Base-by-base conservation (phyloP, 2,329 filamentous ascomycete species). In the Stachybotrys echinatus region DNA sequence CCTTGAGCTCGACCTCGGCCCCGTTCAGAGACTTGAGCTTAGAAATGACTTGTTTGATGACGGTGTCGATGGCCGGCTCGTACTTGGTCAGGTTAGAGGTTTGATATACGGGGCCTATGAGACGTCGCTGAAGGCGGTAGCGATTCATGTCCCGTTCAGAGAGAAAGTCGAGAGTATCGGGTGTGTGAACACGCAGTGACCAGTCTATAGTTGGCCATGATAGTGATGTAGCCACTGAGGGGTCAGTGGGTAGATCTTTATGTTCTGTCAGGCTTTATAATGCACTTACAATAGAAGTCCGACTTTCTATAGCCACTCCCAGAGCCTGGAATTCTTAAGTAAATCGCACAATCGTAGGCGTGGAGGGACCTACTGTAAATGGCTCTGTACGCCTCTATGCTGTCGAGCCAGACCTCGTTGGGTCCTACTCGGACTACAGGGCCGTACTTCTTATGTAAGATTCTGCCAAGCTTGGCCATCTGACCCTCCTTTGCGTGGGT, bases 331-430 rank as follows among this genome's bases (percentile, higher is more conserved):
- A 4, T 19, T 21, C 14, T 40, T 40, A 18, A 12, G 38, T 12
- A 40, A n/a, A n/a, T n/a, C n/a, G n/a, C 21, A 18, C 20, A 14
- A n/a, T 5, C 40, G n/a, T 20, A 22, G 3, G 20, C 7, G 44
- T 7, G 20, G 17, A 2, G 14, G 4, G 2, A 58, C 70, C 18
- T 52, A 76, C 75, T 64, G 58, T 80, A 80, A 7, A 79, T 75
- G 1, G 63, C 55, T 49, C 69, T 69, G 51, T 74, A 77, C 0
- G 72, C 77, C 45, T 77, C 74, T 20, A 60, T 66, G 3, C 70
- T 75, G 50, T 74, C 63, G 23, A 80, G 74, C 73, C 77, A 80
- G 6, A 81, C 67, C 56, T 81, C 77, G 31, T 78, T 70, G 0
- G 79, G 78, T 0, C 74, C 74, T 7, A 81, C 71, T 0, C 79